Evolutionary conservation across 768 basidiomycete genomes (phyloP), one percentile per base, ranked within the genome.

Genomic region (Mycena epipterygia): DNA sequence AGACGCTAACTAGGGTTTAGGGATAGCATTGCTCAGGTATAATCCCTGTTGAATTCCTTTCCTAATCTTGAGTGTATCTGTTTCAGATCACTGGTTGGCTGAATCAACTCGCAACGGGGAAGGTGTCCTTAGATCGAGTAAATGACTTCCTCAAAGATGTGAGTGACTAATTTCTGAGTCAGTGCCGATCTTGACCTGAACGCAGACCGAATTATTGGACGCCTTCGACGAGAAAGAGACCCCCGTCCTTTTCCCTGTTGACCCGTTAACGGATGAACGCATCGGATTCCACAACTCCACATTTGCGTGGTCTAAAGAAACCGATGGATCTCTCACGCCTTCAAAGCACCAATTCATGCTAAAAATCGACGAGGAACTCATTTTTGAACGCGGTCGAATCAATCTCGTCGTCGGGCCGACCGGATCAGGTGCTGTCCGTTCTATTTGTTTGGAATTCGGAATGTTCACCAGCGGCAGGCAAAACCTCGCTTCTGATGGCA

Each of bases 401-500:
- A 91, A 91, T 68, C 80, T 90, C 51, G 85, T 91, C 17, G 79
- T 91, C 49, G 90, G 90, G 0, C 87, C 89, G 11, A 90, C 89
- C 53, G 86, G 86, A 33, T 86, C 62, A 58, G 68, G 68, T 69
- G 48, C 42, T 23, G 21, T 57, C 8, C 11, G 3, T 48, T 23
- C 48, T 25, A 5, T 21, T n/a, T 2, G 83, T 57, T 78, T 83
- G 37, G 21, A 32, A 33, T 19, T 21, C 3, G 1, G 12, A 6
- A 27, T 11, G 19, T 21, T 62, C 16, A 58, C 27, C 35, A 11
- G 12, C 13, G 14, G 29, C 84, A 13, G 91, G 90, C 6, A 92
- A 91, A 79, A 91, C 91, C 0, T 90, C 89, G 0, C 74, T 91
- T 30, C 80, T 91, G 25, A 90, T 91, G 89, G 90, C 90, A 1